phyloP scores from a whole-genome alignment of 768 basidiomycete species.

The Leccinum subgranulosum region DNA sequence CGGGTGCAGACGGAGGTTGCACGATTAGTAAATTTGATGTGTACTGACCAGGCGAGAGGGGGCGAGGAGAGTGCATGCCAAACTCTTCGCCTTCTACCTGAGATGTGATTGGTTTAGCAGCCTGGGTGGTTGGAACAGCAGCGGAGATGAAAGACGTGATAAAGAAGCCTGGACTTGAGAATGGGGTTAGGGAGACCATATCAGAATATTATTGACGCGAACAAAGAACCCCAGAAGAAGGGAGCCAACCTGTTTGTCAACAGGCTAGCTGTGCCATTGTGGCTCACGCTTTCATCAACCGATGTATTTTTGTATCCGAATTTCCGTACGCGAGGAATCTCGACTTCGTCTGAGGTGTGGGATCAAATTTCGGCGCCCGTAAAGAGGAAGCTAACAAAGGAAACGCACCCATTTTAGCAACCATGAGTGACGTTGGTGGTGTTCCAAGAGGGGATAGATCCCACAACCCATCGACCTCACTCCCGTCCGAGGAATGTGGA shows the following conservation, averaged over 20 bases:
- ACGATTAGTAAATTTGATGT: slow-evolving; percentile 19
- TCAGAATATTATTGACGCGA: slow-evolving; percentile 17
- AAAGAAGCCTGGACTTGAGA: slow-evolving; percentile 31
- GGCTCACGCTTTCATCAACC: slow-evolving; percentile 1
- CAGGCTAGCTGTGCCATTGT: slow-evolving; percentile 6
- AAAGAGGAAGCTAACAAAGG: neutral
- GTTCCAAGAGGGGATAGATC: slow-evolving; percentile 46
- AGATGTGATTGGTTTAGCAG: slow-evolving; percentile 18
- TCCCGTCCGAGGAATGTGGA: slow-evolving; percentile 33
- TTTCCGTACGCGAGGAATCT: slow-evolving; percentile 51
- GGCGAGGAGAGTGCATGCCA: slow-evolving; percentile 21
- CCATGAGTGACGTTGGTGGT: slow-evolving; percentile 36
- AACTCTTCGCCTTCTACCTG: slow-evolving; percentile 12
- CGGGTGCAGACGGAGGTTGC: slow-evolving; percentile 21
- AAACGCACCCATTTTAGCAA: slow-evolving; percentile 49
- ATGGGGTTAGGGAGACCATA: slow-evolving; percentile 25
- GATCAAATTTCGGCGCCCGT: slow-evolving; percentile 4
- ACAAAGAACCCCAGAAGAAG: slow-evolving; percentile 15
- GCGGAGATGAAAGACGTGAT: slow-evolving; percentile 34
- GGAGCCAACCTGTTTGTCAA: slow-evolving; percentile 24
- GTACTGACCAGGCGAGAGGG: slow-evolving; percentile 17
- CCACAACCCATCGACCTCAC: slow-evolving; percentile 54
- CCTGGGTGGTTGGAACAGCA: slow-evolving; percentile 24
- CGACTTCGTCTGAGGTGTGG: slow-evolving; percentile 41
- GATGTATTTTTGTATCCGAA: slow-evolving; percentile 35